Conservation (phyloP, 768 basidiomycete species). For the Termitomyces sp. region DNA sequence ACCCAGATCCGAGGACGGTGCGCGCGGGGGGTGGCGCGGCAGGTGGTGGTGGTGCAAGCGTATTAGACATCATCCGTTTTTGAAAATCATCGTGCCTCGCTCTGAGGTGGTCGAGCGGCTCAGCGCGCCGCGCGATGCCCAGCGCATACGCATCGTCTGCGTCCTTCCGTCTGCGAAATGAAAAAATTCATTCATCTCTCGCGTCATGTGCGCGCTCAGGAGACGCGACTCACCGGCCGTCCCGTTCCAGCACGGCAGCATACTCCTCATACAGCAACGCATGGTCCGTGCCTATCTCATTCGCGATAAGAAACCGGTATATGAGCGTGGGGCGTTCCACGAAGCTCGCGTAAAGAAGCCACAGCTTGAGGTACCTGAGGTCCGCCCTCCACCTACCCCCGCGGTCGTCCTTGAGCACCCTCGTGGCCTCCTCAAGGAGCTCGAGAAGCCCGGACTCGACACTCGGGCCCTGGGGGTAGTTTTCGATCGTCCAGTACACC, state of each 20-base stretch:
- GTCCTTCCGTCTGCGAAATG: slow-evolving; percentile 60
- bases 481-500: slow-evolving; percentile 90
- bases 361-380: slow-evolving; percentile 86
- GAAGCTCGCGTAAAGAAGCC: slow-evolving; percentile 90
- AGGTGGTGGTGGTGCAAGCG: slow-evolving; percentile 34
- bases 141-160: slow-evolving; percentile 90
- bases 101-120: slow-evolving; percentile 78
- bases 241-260: slow-evolving; percentile 78
- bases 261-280: slow-evolving; percentile 91
- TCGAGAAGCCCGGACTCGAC: slow-evolving; percentile 90
- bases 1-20: slow-evolving; percentile 35
- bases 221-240: slow-evolving; percentile 57
- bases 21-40: slow-evolving; percentile 30
- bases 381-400: slow-evolving; percentile 75
- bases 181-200: not conserved
- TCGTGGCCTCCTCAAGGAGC: slow-evolving; percentile 87
- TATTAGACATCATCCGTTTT: slow-evolving; percentile 77
- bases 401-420: slow-evolving; percentile 75
- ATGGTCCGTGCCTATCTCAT: slow-evolving; percentile 83
- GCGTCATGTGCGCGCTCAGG: slow-evolving; percentile 1
- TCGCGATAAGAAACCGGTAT: slow-evolving; percentile 85
- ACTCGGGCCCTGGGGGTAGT: slow-evolving; percentile 90
- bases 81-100: slow-evolving; percentile 83
- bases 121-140: slow-evolving; percentile 80
- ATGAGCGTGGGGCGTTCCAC: slow-evolving; percentile 89